phyloP scores from a whole-genome alignment of 495 filamentous ascomycete species.

The Apodospora peruviana region DNA sequence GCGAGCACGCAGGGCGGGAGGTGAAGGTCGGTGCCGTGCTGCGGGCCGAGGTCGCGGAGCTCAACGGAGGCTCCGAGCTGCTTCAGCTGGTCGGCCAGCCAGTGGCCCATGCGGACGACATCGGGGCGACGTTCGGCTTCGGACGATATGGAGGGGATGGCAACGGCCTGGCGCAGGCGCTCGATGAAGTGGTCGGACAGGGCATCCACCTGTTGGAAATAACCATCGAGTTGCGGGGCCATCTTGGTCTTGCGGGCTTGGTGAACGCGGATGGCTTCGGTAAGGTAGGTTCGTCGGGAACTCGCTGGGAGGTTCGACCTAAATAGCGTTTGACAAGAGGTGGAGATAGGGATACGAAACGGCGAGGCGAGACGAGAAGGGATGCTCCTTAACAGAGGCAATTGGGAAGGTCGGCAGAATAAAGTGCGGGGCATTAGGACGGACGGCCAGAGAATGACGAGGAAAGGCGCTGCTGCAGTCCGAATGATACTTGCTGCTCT shows the following conservation, averaged over 20 bases:
- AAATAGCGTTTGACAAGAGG: not conserved
- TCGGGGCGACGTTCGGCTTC: conserved; percentile 81
- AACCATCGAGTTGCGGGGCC: conserved; percentile 77
- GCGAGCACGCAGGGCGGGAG: conserved; percentile 89
- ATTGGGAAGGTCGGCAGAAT: conserved; percentile 28
- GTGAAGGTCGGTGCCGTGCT: conserved; percentile 83
- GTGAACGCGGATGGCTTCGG: conserved; percentile 40
- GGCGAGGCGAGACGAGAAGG: not conserved
- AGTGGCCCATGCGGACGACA: conserved; percentile 95
- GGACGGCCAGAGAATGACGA: not conserved
- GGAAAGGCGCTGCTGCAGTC: not conserved
- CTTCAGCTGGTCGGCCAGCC: conserved; percentile 75
- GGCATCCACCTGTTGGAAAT: conserved; percentile 83
- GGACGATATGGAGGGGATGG: conserved; percentile 91
- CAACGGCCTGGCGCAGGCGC: conserved; percentile 84
- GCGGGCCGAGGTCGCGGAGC: conserved; percentile 76
- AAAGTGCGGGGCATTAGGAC: conserved; percentile 33
- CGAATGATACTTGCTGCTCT: not conserved
- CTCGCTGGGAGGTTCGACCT: conserved; percentile 1
- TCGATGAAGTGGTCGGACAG: conserved; percentile 83
- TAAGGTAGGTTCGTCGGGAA: conserved; percentile 18
- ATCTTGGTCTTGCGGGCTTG: conserved; percentile 67
- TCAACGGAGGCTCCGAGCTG: conserved; percentile 81
- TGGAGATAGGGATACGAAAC: not conserved
- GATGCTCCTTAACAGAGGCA: conserved; percentile 2